Evolutionary conservation across 345 rosid species (phyloP), one percentile per base, ranked within the genome.

Genomic region (Salix udensis): DNA sequence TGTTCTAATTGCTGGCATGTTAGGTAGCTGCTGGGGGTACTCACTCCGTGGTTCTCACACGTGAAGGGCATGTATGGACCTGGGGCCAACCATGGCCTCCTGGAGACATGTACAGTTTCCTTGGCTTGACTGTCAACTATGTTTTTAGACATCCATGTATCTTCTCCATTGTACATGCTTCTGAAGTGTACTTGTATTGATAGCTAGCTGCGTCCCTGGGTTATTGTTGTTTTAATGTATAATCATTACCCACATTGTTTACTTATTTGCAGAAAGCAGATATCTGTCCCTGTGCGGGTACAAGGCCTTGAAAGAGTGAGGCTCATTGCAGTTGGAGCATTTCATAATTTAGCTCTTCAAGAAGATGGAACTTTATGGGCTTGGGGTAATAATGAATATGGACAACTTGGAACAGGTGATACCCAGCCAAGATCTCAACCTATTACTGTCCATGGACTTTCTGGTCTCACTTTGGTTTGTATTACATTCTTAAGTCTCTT

Each of bases 81-180:
- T 96, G 98, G 99, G 99, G 99, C 85, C 99, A 94, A 73, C 99
- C 99, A 36, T 96, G 99, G 99, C 99, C 99, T 82, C 99, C 99
- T 13, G 98, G 98, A 65, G 99, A 96, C 96, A 96, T 94, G 99
- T 96, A 89, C 55, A 37, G 69, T 75, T 67, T 58, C 48, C 61
- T 66, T 40, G 34, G 19, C 77, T 71, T 62, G 28, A 44, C 61
- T 24, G 65, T 67, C 67, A 64, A 21, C 61, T 52, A 62, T 31
- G 28, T 28, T 18, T 70, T 75, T 70, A 52, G 65, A 55, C 50
- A 55, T 23, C 12, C 48, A 19, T 67, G 15, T 31, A 55, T 65
- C 16, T 42, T 37, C 31, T 50, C 64, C 48, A 61, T 55, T 8
- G 24, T 73, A 36, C 44, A 67, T 76, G 50, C 64, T 64, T 34